Evolutionary conservation across 2,329 filamentous ascomycete species (phyloP), one percentile per base, ranked within the genome.

Genomic region (Apiospora phragmitis): DNA sequence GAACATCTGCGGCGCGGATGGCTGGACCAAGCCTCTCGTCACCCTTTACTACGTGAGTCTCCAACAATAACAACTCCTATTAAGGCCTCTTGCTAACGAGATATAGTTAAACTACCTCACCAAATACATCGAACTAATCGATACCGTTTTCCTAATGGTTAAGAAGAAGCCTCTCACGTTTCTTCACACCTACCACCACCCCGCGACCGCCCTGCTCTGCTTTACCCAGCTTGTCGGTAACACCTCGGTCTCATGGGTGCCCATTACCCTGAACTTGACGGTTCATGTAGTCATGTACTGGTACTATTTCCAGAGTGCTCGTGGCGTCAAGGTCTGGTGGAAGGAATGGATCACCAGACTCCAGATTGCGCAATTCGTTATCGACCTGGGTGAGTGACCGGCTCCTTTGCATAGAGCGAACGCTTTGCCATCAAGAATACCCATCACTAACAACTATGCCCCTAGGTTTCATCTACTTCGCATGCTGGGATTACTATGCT

Each of bases 101-200:
- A 41, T 9, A 21, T 43, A 97, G 94, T 89, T 98, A 80, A 98
- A 96, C 87, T 98, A 98, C 86, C 89, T 97, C 71, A 98, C 94
- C 85, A 98, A 98, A 85, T 98, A 97, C 83, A 89, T 97, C 76
- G 95, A 98, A 85, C 87, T 98, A 75, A 87, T 98, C 77, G 95
- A 98, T 83, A 98, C 95, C 71, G 91, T 95, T 81, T 98, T 98
- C 88, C 88, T 98, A 67, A 95, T 97, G 86, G 90, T 98, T 82
- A 98, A 98, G 91, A 98, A 98, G 92, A 98, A 98, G 92, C 95
- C 95, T 70, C 86, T 98, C 80, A 97, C 95, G 78, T 98, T 98
- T 90, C 93, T 98, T 75, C 95, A 98, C 89, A 97, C 94, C 84
- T 98, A 98, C 85, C 95, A 98, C 87, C 95, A 98, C 83, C 95